Base-by-base conservation (phyloP, 2,329 filamentous ascomycete species). In the Leptographium galeiforme region DNA sequence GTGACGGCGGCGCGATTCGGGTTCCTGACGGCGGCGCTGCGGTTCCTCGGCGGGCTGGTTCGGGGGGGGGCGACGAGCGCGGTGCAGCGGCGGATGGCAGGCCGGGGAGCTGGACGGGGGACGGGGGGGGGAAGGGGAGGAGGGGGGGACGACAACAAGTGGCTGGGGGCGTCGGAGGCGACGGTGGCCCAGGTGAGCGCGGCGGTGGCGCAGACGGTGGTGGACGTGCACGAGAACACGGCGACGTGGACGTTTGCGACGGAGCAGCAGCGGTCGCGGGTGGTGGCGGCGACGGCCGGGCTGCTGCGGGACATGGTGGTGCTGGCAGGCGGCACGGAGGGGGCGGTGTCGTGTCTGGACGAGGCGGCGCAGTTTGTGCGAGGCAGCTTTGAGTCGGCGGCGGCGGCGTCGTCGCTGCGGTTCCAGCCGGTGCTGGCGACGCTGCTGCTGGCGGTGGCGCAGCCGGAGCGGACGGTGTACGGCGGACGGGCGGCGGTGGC, bases 151-250 rank as follows among this genome's bases (percentile, higher is more conserved):
- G 43, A 57, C 11, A 78, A 78, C 57, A 70, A 81, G 55, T 83
- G 83, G 69, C 77, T 86, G 40, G 84, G 85, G 7, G 83, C 88
- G 36, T 86, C 89, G 6, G 86, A 94, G 59, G 85, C 89, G 63
- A 78, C 86, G 41, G 78, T 95, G 60, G 78, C 81, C 46, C 81
- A 79, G 48, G 82, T 90, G 18, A 73, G 89, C 41, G 72, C 84
- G 47, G 82, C 84, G 5, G 85, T 91, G 61, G 83, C 84, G 8
- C 82, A 86, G 59, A 83, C 84, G 2, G 76, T 88, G 58, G 77
- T 94, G 30, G 89, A 95, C 62, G 79, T 94, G 8, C 85, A 94
- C 60, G 89, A 95, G 68, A 93, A 85, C 66, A 87, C 85, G 40
- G 79, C 82, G 34, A 89, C 83, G 6, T 98, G 91, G 93, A 84